Conservation (phyloP, 2,329 filamentous ascomycete species). For the Fusarium musae region DNA sequence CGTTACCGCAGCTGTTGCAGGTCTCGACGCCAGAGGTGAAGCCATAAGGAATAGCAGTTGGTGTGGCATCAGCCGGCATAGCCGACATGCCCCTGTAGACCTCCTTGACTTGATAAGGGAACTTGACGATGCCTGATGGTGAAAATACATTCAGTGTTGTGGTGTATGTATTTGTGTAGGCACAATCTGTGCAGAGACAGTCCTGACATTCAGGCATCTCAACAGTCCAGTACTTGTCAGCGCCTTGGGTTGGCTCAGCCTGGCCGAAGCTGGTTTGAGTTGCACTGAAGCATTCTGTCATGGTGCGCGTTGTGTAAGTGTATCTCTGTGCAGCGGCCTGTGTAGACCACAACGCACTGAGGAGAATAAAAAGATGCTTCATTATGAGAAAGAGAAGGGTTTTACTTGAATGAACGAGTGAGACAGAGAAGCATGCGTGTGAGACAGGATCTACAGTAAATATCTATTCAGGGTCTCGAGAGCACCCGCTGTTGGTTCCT, state of each 20-base stretch:
- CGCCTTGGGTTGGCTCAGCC: conserved; percentile 36
- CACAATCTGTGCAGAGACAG: conserved; percentile 36
- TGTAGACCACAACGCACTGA: conserved; percentile 14
- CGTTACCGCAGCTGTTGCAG: conserved; percentile 37
- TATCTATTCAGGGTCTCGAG: conserved; percentile 29
- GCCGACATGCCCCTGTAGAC: conserved; percentile 43
- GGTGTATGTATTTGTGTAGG: conserved; percentile 41
- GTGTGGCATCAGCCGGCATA: conserved; percentile 29
- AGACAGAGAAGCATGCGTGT: conserved; percentile 7
- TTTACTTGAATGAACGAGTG: background rate
- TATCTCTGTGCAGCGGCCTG: conserved; percentile 37
- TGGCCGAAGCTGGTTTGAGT: conserved; percentile 39
- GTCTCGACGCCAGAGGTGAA: conserved; percentile 35
- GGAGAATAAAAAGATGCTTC: conserved; percentile 26
- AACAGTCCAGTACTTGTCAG: conserved; percentile 38
- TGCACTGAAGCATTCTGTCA: conserved; percentile 42
- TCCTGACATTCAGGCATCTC: conserved; percentile 41
- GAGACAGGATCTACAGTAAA: conserved; percentile 37
- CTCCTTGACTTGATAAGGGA: conserved; percentile 40
- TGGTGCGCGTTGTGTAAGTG: conserved; percentile 40
- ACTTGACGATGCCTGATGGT: conserved; percentile 30
- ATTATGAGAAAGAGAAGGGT: conserved; percentile 18
- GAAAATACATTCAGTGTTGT: conserved; percentile 41
- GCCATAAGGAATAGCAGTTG: conserved; percentile 38
- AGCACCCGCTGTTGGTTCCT: conserved; percentile 16